Evolutionary conservation across 2,329 filamentous ascomycete species (phyloP), one percentile per base, ranked within the genome.

Genomic region (Penicillium sp.): DNA sequence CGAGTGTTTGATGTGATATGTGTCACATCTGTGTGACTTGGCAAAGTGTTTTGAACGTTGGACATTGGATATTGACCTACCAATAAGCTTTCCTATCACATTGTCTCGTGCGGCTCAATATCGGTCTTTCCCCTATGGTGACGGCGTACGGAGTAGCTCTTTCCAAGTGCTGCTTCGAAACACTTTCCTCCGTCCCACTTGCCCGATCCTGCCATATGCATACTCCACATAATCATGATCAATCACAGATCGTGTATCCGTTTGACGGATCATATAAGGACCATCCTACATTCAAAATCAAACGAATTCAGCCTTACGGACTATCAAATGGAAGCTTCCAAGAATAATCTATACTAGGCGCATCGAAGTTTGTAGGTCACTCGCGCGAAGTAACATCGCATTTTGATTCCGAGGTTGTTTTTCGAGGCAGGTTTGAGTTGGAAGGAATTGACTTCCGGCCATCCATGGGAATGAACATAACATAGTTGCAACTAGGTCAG

Each of bases 191-290:
- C 14, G 39, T 50, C 13, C 27, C 13, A 49, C 56, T 38, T 58
- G n/a, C 56, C 50, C 14, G 14, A 57, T 57, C 34, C 29, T 8
- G 35, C 34, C 26, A 40, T 14, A 18, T 54, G 50, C 54, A 54
- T 45, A 29, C 23, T 13, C 42, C 30, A 34, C 46, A 6, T 27
- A 30, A 16, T 9, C 36, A 48, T 53, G 53, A 50, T 57, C 45
- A 47, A 57, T 59, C 57, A 55, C 50, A 46, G 46, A 44, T 47
- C 45, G 52, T 47, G 47, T 23, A 7, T 43, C 23, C 27, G 40
- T 53, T 40, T 45, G 52, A 47, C 49, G 16, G 30, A 29, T 55
- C 48, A 55, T 47, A 36, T 47, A 36, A 19, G 19, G 44, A 35
- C 29, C 11, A 32, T 26, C 49, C 43, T 14, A 47, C 29, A 40